Percentiles rank a stretch among this genome's conserved stretches.
phyloP scores from a whole-genome alignment of 805 yeast genomes.

The Metschnikowia santaceciliae region DNA sequence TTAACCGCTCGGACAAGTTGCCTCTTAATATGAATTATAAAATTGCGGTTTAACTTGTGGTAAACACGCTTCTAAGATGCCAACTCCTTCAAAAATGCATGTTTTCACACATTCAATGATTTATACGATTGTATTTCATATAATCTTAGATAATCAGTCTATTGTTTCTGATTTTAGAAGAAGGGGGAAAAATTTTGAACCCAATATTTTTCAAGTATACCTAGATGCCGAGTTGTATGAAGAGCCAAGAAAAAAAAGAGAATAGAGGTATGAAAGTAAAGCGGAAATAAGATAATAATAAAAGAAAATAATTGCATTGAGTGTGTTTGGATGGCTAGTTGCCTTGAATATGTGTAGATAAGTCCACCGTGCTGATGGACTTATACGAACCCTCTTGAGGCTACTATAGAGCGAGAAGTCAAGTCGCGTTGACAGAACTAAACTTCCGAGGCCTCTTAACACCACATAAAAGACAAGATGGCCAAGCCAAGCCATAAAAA shows the following conservation, averaged over 20 bases:
- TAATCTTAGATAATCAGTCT: too few species aligned
- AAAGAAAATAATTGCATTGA: not conserved
- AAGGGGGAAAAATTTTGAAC: too few species aligned
- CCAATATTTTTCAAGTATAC: too few species aligned
- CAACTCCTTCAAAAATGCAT: not conserved
- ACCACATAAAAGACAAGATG: slow-evolving; percentile 3
- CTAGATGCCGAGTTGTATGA: too few species aligned
- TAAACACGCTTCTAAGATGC: too few species aligned
- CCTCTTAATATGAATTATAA: slow-evolving; percentile 16
- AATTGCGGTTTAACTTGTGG: too few species aligned
- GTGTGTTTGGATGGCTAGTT: not conserved
- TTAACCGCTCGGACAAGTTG: slow-evolving; percentile 74
- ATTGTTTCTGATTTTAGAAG: too few species aligned
- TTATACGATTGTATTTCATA: too few species aligned
- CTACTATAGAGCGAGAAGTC: not conserved
- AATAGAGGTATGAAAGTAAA: too few species aligned
- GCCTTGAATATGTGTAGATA: not conserved
- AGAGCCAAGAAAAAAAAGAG: too few species aligned
- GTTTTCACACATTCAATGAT: not conserved
- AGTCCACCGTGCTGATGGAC: not conserved
- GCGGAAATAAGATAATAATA: not conserved
- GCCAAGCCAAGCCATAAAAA: slow-evolving; percentile 8
- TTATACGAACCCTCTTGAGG: not conserved
- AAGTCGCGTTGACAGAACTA: not conserved
- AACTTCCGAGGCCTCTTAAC: not conserved